A percentile compares a stretch with the other conserved stretches of the same genome.
These are phyloP conservation scores for Immersiporthe knoxdaviesiana DNA, from an alignment of 2,329 filamentous ascomycete genomes.

Conservation along the genomic window DNA sequence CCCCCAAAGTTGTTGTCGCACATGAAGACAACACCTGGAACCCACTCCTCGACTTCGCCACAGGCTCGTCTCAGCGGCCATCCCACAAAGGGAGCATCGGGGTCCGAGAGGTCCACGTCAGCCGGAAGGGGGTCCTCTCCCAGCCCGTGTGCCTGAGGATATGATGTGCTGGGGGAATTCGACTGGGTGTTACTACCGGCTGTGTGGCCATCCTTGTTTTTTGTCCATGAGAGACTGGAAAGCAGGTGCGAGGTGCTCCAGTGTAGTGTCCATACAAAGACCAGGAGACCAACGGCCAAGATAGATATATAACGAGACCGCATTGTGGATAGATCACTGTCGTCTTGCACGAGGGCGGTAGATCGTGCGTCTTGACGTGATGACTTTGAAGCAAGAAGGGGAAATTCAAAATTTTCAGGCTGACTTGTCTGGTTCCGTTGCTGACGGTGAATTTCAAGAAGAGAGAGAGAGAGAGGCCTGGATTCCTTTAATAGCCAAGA, in stretches of 20 bases:
- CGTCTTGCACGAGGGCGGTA: too few relatives aligned
- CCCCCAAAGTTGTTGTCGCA: conserved; percentile 57
- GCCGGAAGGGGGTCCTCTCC: conserved; percentile 27
- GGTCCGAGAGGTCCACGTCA: conserved; percentile 43
- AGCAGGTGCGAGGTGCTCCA: conserved; percentile 15
- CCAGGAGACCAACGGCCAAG: conserved; percentile 10
- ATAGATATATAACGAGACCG: conserved; percentile 7
- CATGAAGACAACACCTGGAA: conserved; percentile 48
- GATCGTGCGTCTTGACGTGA: neutral
- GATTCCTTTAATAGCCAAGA: neutral
- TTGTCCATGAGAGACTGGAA: conserved; percentile 12
- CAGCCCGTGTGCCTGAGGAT: conserved; percentile 8
- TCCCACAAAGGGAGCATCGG: conserved; percentile 48
- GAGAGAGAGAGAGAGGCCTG: neutral
- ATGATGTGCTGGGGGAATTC: neutral
- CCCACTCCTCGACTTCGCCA: conserved; percentile 45
- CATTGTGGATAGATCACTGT: neutral
- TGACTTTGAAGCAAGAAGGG: neutral
- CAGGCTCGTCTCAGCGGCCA: conserved; percentile 51
- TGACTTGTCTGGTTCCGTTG: too few relatives aligned
- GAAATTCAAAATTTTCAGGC: neutral
- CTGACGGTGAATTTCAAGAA: neutral
- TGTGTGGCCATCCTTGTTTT: neutral
- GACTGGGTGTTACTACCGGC: neutral
- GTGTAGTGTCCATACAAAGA: conserved; percentile 19